phyloP scores from a whole-genome alignment of 305 asterid species.

The Solanum hybrid region DNA sequence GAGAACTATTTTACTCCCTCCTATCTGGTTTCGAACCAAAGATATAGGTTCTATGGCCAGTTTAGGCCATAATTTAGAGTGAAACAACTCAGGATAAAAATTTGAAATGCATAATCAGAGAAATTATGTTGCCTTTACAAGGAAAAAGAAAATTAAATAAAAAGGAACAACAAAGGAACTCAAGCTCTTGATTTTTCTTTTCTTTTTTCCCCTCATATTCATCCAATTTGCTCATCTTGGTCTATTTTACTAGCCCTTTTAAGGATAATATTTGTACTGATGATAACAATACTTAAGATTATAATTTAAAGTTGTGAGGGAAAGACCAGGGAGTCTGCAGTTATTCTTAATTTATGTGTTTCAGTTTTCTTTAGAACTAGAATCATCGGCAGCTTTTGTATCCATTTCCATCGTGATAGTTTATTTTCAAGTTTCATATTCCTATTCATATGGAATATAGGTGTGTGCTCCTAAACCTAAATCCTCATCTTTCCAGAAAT shows the following conservation, averaged over 20 bases:
- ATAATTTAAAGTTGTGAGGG: background rate
- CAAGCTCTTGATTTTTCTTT: background rate
- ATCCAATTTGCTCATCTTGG: background rate
- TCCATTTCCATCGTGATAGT: background rate
- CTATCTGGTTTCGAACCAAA: background rate
- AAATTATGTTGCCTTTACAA: background rate
- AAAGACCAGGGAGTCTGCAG: background rate
- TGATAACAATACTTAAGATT: background rate
- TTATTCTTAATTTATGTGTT: background rate
- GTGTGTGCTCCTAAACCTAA: background rate
- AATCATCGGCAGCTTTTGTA: background rate
- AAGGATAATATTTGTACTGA: background rate
- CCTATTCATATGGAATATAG: background rate
- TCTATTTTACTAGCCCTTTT: background rate
- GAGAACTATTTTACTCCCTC: background rate
- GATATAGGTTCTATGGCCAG: background rate
- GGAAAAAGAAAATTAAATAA: background rate
- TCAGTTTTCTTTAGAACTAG: background rate
- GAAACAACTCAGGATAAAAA: background rate
- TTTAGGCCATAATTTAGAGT: background rate
- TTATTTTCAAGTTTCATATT: background rate
- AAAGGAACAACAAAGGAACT: background rate
- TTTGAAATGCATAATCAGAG: background rate
- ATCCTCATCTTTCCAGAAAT: background rate
- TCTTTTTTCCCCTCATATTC: background rate